phyloP scores from a whole-genome alignment of 768 basidiomycete species.

The Dacryopinax primogenitus region DNA sequence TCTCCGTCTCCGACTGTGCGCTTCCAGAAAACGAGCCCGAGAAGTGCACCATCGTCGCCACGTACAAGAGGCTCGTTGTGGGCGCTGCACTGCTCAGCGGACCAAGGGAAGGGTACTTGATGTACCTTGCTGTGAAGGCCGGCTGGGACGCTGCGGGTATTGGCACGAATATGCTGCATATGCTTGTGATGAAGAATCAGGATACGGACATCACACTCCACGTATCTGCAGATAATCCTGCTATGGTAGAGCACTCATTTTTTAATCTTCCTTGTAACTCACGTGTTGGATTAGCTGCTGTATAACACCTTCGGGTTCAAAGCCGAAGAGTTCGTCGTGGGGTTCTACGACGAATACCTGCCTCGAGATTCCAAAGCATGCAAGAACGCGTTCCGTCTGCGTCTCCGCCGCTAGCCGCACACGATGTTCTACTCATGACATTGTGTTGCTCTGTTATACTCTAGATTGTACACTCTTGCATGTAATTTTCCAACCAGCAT shows the following conservation, averaged over 20 bases:
- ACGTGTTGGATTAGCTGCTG: slow-evolving; percentile 38
- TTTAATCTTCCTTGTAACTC: slow-evolving; percentile 8
- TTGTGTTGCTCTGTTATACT: not conserved
- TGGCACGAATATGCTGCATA: slow-evolving; percentile 71
- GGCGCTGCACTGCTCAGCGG: slow-evolving; percentile 66
- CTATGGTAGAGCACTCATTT: slow-evolving; percentile 49
- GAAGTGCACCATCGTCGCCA: slow-evolving; percentile 60
- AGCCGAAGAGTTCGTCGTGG: slow-evolving; percentile 68
- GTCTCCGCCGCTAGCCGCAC: slow-evolving; percentile 40
- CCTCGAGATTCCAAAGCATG: slow-evolving; percentile 54
- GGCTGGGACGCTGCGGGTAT: slow-evolving; percentile 75
- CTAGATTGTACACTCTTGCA: too few relatives aligned
- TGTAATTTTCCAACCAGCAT: too few relatives aligned
- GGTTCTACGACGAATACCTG: slow-evolving; percentile 72
- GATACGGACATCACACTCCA: slow-evolving; percentile 68
- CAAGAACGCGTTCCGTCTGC: slow-evolving; percentile 67
- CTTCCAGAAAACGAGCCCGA: slow-evolving; percentile 57
- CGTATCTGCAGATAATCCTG: slow-evolving; percentile 68
- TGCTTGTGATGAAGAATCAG: slow-evolving; percentile 58
- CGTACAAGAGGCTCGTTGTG: slow-evolving; percentile 56
- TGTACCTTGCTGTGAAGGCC: slow-evolving; percentile 61
- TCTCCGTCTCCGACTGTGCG: slow-evolving; percentile 47
- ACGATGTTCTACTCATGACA: not conserved
- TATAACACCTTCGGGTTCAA: slow-evolving; percentile 85
- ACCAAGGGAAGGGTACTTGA: slow-evolving; percentile 70